A percentile compares a stretch with the other conserved stretches of the same genome.
Conservation (phyloP, 805 yeast genomes). For the Myxozyma lipomycoides region DNA sequence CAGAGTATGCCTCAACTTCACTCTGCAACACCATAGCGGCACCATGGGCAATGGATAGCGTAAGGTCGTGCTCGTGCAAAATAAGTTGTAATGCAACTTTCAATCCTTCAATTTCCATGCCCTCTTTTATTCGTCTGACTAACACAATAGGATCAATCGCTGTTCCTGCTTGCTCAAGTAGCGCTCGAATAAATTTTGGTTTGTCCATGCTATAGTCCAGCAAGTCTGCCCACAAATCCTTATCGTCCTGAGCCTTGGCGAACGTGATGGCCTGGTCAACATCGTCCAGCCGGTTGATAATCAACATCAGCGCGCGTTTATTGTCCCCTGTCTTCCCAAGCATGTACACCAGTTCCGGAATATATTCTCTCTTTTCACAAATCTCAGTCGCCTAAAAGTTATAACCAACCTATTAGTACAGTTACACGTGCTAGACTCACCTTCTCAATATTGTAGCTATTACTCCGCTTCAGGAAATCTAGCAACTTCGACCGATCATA, state of each 20-base stretch:
- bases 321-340: slow-evolving; percentile 80
- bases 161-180: slow-evolving; percentile 61
- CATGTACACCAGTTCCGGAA: slow-evolving; percentile 73
- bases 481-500: slow-evolving; percentile 55
- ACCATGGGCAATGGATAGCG: slow-evolving; percentile 25
- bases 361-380: slow-evolving; percentile 52
- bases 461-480: slow-evolving; percentile 54
- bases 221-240: slow-evolving; percentile 76
- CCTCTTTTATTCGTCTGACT: slow-evolving; percentile 57
- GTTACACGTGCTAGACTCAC: not conserved
- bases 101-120: slow-evolving; percentile 62
- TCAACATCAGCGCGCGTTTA: slow-evolving; percentile 67
- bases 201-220: slow-evolving; percentile 64
- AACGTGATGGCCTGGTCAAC: slow-evolving; percentile 78
- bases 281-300: slow-evolving; percentile 71
- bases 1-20: slow-evolving; percentile 18
- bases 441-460: slow-evolving; percentile 56
- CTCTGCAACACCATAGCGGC: slow-evolving; percentile 9
- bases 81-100: slow-evolving; percentile 58
- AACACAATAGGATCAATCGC: slow-evolving; percentile 64
- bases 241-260: slow-evolving; percentile 62
- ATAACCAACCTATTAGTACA: not conserved
- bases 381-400: slow-evolving; percentile 52
- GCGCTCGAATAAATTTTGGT: slow-evolving; percentile 71
- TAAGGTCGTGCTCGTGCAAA: slow-evolving; percentile 56